phyloP scores from a whole-genome alignment of 805 yeast genomes.

The Metschnikowia picachoensis region DNA sequence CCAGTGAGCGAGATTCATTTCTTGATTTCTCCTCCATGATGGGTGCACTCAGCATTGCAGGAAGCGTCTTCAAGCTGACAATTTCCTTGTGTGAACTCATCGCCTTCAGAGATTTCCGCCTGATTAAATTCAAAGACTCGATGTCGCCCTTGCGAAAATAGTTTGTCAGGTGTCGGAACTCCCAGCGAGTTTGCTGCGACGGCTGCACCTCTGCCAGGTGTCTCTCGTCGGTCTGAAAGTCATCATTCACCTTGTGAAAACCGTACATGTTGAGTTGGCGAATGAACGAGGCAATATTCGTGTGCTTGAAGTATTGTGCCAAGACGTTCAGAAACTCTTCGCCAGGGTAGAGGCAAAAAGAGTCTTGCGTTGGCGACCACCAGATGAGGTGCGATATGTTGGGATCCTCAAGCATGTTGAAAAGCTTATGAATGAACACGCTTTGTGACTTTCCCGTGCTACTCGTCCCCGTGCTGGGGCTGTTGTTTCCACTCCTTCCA shows the following conservation, averaged over 20 bases:
- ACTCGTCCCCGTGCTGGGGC: slow-evolving; percentile 8
- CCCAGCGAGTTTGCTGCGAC: slow-evolving; percentile 55
- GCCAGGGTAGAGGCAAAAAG: slow-evolving; percentile 78
- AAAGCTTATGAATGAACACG: slow-evolving; percentile 81
- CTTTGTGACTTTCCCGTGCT: slow-evolving; percentile 34
- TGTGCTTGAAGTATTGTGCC: slow-evolving; percentile 48
- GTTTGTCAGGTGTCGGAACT: slow-evolving; percentile 80
- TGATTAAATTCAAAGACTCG: slow-evolving; percentile 68
- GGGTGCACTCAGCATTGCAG: slow-evolving; percentile 21
- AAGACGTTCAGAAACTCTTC: slow-evolving; percentile 82
- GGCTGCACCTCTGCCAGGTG: slow-evolving; percentile 13
- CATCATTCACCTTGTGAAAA: slow-evolving; percentile 42
- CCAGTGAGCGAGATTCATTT: slow-evolving; percentile 7
- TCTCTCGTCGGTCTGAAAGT: slow-evolving; percentile 27
- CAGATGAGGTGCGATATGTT: slow-evolving; percentile 71
- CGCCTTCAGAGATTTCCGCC: slow-evolving; percentile 60
- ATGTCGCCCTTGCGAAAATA: slow-evolving; percentile 77
- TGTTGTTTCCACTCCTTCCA: slow-evolving; percentile 7
- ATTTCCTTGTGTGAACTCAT: slow-evolving; percentile 37
- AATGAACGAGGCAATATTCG: slow-evolving; percentile 42
- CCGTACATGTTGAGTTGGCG: slow-evolving; percentile 45
- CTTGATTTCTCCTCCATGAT: slow-evolving; percentile 4
- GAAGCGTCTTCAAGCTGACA: slow-evolving; percentile 32
- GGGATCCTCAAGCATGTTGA: slow-evolving; percentile 83
- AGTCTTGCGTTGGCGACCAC: slow-evolving; percentile 72